Base-by-base conservation (phyloP, 192 early-diverging fungal species). In the Helicostylum pulchrum region DNA sequence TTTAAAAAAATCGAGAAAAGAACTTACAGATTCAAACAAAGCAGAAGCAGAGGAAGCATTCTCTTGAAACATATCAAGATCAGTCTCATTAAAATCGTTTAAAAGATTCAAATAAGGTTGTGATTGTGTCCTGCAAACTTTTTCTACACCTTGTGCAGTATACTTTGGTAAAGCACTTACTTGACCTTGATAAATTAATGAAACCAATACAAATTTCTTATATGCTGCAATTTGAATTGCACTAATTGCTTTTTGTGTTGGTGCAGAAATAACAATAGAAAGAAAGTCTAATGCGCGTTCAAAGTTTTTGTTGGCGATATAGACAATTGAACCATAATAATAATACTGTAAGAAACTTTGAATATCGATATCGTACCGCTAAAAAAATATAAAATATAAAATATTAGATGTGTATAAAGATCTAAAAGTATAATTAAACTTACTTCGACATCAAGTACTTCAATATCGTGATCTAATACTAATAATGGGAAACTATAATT, bases 281-380 rank as follows among this genome's bases (percentile, higher is more conserved):
- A 91, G 83, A 31, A 85, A 83, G 23, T 85, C 77, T 3, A 87
- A 65, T 10, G 92, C 88, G 23, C 79, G 68, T 14, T 82, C 81
- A 72, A 77, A 88, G 3, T 78, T 64, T 59, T 90, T 90, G 63
- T 85, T 77, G 17, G 80, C 85, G 21, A 85, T 79, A 61, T 82
- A 87, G n/a, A 90, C 58, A 72, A 92, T 83, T 14, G 82, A 87
- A 53, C 85, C 88, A 67, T 94, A 91, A 71, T 93, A 94, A 57
- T 90, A 77, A 77, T 92, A 90, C 21, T 88, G 73, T 11, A 92
- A 67, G 73, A 85, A 88, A 60, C 85, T 69, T 69, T 87, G 74
- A 52, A 80, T 76, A n/a, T 44, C 53, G 19, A 80, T 30, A 44
- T 46, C 58, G 14, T 54, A 69, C 4, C 19, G 51, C 53, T 65